Conservation (phyloP, 768 basidiomycete species). For the Pholiota conissans region DNA sequence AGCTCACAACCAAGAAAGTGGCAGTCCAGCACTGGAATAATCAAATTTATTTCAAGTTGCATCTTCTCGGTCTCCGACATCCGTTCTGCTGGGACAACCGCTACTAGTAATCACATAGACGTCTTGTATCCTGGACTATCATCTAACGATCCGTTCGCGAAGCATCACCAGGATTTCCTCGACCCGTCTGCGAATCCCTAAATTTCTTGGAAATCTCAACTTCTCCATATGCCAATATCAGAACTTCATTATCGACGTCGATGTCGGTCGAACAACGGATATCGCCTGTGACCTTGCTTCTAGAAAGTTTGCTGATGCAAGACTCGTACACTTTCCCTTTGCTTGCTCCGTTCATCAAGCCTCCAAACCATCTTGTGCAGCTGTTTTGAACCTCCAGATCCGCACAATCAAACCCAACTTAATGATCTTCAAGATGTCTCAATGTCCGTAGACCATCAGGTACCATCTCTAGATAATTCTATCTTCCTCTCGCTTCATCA, state of each 20-base stretch:
- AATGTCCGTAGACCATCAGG: too few species aligned
- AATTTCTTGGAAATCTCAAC: neutral
- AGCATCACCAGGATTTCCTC: neutral
- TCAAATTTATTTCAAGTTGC: too few species aligned
- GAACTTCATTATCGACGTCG: neutral
- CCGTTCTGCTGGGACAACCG: neutral
- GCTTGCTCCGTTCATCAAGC: neutral
- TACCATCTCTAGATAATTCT: too few species aligned
- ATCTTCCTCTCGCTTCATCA: neutral
- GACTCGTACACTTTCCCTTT: too few species aligned
- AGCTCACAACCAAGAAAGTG: too few species aligned
- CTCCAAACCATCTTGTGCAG: too few species aligned
- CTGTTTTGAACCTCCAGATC: too few species aligned
- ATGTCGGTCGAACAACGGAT: neutral
- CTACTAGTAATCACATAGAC: neutral
- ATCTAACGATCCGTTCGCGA: neutral
- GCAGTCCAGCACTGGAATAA: too few species aligned
- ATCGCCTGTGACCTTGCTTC: neutral
- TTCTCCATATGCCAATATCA: neutral
- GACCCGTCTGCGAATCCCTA: neutral
- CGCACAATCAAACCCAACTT: too few species aligned
- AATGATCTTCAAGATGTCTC: too few species aligned
- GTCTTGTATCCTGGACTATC: neutral
- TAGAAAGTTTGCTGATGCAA: neutral
- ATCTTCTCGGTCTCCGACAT: neutral